phyloP scores from a whole-genome alignment of 2,329 filamentous ascomycete genomes.

The Phialocephala subalpina region DNA sequence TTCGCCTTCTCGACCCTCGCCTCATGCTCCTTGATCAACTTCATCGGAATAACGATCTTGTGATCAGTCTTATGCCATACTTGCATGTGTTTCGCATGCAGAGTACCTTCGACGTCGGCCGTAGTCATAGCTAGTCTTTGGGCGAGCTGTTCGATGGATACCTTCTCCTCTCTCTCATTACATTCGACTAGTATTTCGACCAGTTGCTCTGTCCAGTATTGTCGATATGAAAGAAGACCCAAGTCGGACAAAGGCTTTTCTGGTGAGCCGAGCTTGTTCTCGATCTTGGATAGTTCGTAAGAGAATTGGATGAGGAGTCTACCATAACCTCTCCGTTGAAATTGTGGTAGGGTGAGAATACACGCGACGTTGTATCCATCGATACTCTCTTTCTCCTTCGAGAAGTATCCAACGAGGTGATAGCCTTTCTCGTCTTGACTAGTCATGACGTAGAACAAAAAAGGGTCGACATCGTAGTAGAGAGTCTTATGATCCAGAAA shows the following conservation, averaged over 20 bases:
- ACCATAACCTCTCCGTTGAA: constrained; percentile 93
- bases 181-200: constrained; percentile 83
- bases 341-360: constrained; percentile 95
- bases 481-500: constrained; percentile 98
- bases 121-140: constrained; percentile 91
- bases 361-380: constrained; percentile 98
- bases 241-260: constrained; percentile 97
- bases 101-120: constrained; percentile 92
- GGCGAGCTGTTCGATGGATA: constrained; percentile 88
- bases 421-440: constrained; percentile 87
- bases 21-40: constrained; percentile 71
- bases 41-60: constrained; percentile 91
- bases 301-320: constrained; percentile 95
- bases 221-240: constrained; percentile 90
- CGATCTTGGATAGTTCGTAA: constrained; percentile 94
- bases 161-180: constrained; percentile 72
- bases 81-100: constrained; percentile 94
- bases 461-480: constrained; percentile 99
- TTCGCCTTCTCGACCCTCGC: constrained; percentile 82
- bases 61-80: constrained; percentile 96
- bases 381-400: constrained; percentile 96
- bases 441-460: constrained; percentile 98
- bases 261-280: constrained; percentile 92
- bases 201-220: constrained; percentile 97
- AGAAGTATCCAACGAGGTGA: constrained; percentile 99